Evolutionary conservation across 805 yeast genomes (phyloP), one percentile per base, ranked within the genome.

Genomic region (Candida ponderosae): DNA sequence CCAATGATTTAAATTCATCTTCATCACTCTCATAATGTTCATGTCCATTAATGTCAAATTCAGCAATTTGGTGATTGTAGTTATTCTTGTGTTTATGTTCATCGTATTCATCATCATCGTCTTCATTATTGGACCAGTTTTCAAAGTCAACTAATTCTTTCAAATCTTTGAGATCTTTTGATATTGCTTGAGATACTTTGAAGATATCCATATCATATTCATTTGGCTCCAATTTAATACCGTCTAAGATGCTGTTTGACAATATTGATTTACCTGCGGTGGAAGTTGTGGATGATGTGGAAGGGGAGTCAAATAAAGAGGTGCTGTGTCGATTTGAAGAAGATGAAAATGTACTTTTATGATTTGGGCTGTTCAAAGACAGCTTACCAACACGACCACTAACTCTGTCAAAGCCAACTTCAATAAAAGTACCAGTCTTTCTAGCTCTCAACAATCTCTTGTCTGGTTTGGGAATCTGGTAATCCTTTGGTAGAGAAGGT

Each of bases 401-500:
- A 8, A 11, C 13, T 11, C 14, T 13, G 14, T 24, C 13, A 6
- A 24, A 24, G 2, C n/a, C 28, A 13, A 24, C 7, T 11, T 24
- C 28, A 24, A 24, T 24, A 24, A 24, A 24, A 11, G 11, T 24
- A 9, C 28, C 28, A 3, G n/a, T 8, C 14, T n/a, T 24, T 11
- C 13, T 24, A 5, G 13, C 4, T 24, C 13, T 24, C n/a, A 24
- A 24, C 14, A 24, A n/a, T 24, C 14, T 24, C 14, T 24, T 11
- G 14, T 24, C 28, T 2, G 28, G n/a, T 24, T 24, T 18, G 10
- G 52, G 50, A 3, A 50, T 40, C 34, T 37, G 29, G 34, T 47
- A 50, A 28, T 40, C 43, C 14, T 32, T 39, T 2, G 55, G 53
- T 29, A 47, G 27, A 15, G 38, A 37, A 37, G 49, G 46, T 4